Conservation (phyloP, 2,329 filamentous ascomycete species). For the Apiospora sp. region DNA sequence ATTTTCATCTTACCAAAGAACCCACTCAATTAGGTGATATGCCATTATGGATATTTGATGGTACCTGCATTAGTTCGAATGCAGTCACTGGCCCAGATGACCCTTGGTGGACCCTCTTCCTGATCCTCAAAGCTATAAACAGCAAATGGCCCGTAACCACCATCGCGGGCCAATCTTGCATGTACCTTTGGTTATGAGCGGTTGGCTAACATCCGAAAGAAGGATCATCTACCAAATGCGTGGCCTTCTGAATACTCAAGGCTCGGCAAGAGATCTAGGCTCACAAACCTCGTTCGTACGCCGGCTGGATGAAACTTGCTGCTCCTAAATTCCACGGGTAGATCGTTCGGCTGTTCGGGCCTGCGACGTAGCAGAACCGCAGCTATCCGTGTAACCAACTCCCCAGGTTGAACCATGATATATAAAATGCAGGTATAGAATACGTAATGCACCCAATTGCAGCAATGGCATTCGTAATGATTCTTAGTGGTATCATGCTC, state of each 20-base stretch:
- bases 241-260: not conserved
- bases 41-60: conserved; percentile 12
- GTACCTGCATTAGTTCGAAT: conserved; percentile 19
- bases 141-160: conserved; percentile 15
- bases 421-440: not conserved
- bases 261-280: not conserved
- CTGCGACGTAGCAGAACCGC: conserved; percentile 12
- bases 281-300: not conserved
- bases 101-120: not conserved
- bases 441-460: not conserved
- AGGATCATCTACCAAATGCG: not conserved
- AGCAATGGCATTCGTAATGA: not conserved
- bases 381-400: not conserved
- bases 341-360: not conserved
- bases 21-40: conserved; percentile 16
- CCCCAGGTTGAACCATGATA: not conserved
- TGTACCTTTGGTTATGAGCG: not conserved
- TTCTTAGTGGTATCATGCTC: conserved; percentile 7
- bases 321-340: not conserved
- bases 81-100: not conserved
- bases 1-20: conserved; percentile 14
- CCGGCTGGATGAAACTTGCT: not conserved
- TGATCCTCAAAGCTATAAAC: not conserved
- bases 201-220: not conserved
- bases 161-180: conserved; percentile 8